Base-by-base conservation (phyloP, 495 filamentous ascomycete genomes). In the Viridothelium virens region DNA sequence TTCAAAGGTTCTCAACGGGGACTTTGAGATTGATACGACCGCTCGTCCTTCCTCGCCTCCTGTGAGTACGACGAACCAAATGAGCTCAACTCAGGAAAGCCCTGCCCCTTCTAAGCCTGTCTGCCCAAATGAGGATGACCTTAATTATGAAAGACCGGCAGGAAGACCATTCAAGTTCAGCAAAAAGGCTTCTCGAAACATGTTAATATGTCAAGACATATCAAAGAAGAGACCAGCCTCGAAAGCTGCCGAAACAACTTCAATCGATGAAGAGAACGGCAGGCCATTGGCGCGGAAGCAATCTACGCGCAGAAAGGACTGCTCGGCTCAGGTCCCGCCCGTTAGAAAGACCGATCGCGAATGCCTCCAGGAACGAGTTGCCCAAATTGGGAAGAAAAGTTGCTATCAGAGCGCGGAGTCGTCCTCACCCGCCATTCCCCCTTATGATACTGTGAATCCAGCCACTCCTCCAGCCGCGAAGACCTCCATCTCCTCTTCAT, bases 31-130 rank as follows among this genome's bases (percentile, higher is more conserved):
- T 59, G 31, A 4, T 34, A 31, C 53, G 33, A 5, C 31, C 14
- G 25, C 31, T 2, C 31, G 53, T 36, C 63, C 25, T 47, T 65
- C 63, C 6, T 66, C 64, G 18, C 64, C 64, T 9, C 64, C 64
- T 6, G 34, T 66, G 16, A 66, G 3, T 50, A 66, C 48, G 16
- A 61, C 18, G 4, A 63, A 63, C 33, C 2, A 41, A 37, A 63
- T 33, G n/a, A 10, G 6, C 18, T 10, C 33, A 34, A 31, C 14
- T 10, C 5, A 59, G 5, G 25, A 14, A 18, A 18, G 18, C 7
- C 2, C 14, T 7, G 53, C 31, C 6, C 36, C 53, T 59, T 31
- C 53, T 4, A 31, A 59, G 36, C 11, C 6, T 14, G 53, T 34
- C 11, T 5, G 6, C 31, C 6, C 31, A 14, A 10, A 36, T 3